These are phyloP conservation scores for Byssothecium circinans DNA, from an alignment of 2,329 filamentous ascomycete species.

Conservation along the genomic window DNA sequence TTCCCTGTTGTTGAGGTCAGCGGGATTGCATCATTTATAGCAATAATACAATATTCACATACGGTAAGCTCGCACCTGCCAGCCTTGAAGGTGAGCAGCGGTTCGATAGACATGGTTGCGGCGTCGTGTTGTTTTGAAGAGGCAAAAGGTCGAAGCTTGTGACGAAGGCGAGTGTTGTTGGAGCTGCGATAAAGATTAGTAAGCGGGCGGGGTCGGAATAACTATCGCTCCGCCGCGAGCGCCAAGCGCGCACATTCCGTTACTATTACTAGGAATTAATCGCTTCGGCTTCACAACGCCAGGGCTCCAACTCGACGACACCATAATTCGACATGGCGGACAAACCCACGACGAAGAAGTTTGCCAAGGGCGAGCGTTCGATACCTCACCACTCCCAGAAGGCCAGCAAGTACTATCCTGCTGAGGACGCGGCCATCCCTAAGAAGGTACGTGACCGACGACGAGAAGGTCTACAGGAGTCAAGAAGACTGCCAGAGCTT, in stretches of 20 bases:
- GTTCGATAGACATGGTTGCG: slow-evolving; percentile 72
- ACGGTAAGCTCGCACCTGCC: slow-evolving; percentile 86
- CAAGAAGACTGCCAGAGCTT: slow-evolving; percentile 10
- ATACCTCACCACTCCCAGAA: slow-evolving; percentile 85
- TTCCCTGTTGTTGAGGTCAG: slow-evolving; percentile 26
- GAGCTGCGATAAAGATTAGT: slow-evolving; percentile 11
- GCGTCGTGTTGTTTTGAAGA: slow-evolving; percentile 15
- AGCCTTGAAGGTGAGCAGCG: slow-evolving; percentile 95
- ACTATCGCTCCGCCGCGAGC: no score
- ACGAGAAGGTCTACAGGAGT: slow-evolving; percentile 18
- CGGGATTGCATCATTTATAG: not conserved
- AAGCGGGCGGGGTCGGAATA: slow-evolving; percentile 3
- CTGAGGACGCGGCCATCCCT: slow-evolving; percentile 82
- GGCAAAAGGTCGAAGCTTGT: slow-evolving; percentile 13
- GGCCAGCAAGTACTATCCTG: slow-evolving; percentile 99
- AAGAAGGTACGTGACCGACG: slow-evolving; percentile 77
- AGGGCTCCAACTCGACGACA: slow-evolving; percentile 34
- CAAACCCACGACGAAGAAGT: slow-evolving; percentile 74
- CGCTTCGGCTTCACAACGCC: slow-evolving; percentile 8
- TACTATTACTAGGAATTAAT: no score
- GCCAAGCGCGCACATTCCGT: no score
- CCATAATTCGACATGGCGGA: slow-evolving; percentile 69
- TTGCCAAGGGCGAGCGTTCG: slow-evolving; percentile 93
- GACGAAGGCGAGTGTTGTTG: slow-evolving; percentile 22
- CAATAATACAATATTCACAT: slow-evolving; percentile 42